Conservation (phyloP, 2,329 filamentous ascomycete species). For the Bimuria novae-zelandiae region DNA sequence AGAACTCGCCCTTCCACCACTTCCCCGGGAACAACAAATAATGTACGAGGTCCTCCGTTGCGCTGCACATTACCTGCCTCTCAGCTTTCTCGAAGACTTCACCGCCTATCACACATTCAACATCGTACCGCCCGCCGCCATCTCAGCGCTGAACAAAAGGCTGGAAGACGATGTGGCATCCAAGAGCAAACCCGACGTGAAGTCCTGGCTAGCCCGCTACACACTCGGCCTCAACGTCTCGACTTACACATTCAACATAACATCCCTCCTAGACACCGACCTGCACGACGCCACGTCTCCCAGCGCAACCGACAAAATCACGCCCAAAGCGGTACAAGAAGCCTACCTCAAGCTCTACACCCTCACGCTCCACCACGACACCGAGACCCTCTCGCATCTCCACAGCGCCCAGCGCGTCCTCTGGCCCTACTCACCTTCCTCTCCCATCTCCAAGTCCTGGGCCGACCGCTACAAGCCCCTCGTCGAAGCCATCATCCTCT, state of each 20-base stretch:
- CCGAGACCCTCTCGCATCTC: neutral
- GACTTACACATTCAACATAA: neutral
- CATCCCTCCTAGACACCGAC: slow-evolving; percentile 2
- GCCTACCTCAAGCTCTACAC: slow-evolving; percentile 25
- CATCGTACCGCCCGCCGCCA: slow-evolving; percentile 24
- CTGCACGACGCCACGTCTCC: neutral
- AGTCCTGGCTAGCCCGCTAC: slow-evolving; percentile 33
- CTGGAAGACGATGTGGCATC: slow-evolving; percentile 12
- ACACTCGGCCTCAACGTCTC: slow-evolving; percentile 4
- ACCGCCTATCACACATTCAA: slow-evolving; percentile 23
- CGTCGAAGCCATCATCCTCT: slow-evolving; percentile 23
- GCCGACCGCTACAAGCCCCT: slow-evolving; percentile 13
- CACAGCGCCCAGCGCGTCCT: slow-evolving; percentile 1
- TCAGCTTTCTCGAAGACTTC: slow-evolving; percentile 28
- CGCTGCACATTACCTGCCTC: slow-evolving; percentile 16
- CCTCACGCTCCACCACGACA: slow-evolving; percentile 15
- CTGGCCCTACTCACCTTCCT: neutral
- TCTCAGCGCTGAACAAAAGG: slow-evolving; percentile 26
- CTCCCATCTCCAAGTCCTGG: slow-evolving; percentile 18
- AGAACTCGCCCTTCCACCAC: slow-evolving; percentile 14
- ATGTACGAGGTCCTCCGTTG: slow-evolving; percentile 9
- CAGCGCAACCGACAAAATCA: slow-evolving; percentile 13
- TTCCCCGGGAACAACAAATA: slow-evolving; percentile 17
- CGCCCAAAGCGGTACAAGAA: slow-evolving; percentile 16
- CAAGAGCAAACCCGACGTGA: slow-evolving; percentile 10